These are phyloP conservation scores for Phytophthora aleatoria DNA, from an alignment of 352 stramenopile species.

Conservation along the genomic window DNA sequence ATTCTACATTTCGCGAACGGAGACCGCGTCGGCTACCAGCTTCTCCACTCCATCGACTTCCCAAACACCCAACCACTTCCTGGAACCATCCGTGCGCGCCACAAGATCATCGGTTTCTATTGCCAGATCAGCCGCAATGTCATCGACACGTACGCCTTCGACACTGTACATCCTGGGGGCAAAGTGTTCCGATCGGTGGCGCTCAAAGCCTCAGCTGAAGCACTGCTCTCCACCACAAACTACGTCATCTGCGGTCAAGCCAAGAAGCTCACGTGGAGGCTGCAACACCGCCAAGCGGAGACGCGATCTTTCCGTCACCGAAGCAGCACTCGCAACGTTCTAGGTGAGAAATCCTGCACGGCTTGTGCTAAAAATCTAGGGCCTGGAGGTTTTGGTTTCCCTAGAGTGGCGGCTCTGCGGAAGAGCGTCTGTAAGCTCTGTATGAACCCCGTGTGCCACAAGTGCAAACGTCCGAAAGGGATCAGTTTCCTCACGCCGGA, in stretches of 20 bases:
- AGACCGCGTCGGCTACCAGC: conserved; percentile 57
- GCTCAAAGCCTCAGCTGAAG: conserved; percentile 30
- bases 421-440: conserved; percentile 44
- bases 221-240: conserved; percentile 38
- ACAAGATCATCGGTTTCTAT: conserved; percentile 53
- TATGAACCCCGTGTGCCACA: conserved; percentile 31
- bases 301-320: conserved; percentile 13
- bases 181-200: conserved; percentile 31
- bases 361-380: conserved; percentile 26
- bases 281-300: conserved; percentile 34
- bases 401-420: conserved; percentile 15
- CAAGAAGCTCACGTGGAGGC: conserved; percentile 44
- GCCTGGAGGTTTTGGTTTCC: conserved; percentile 22
- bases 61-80: conserved; percentile 26
- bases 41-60: conserved; percentile 58
- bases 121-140: conserved; percentile 31
- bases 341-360: conserved; percentile 25
- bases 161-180: conserved; percentile 31
- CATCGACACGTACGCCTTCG: conserved; percentile 48
- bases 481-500: conserved; percentile 41
- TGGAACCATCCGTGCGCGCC: conserved; percentile 40
- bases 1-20: conserved; percentile 44
- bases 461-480: conserved; percentile 36
- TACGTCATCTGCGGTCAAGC: conserved; percentile 44
- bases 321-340: conserved; percentile 8